phyloP scores from a whole-genome alignment of 768 basidiomycete genomes.

The Chiua virens region DNA sequence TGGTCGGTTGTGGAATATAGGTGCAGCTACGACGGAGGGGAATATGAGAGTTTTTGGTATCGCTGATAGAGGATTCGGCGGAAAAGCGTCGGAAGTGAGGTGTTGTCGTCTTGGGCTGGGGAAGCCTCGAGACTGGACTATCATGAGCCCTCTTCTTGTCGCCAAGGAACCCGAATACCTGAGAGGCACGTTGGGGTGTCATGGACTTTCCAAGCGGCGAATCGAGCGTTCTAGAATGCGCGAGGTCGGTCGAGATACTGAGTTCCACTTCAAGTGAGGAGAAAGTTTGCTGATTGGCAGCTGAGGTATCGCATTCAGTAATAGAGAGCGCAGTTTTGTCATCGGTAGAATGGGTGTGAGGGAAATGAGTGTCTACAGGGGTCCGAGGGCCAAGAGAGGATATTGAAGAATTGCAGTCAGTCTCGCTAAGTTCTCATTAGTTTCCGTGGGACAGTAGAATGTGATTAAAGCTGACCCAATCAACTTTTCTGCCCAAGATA shows the following conservation, averaged over 20 bases:
- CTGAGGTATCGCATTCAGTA: slow-evolving; percentile 43
- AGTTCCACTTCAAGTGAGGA: slow-evolving; percentile 78
- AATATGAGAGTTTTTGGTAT: slow-evolving; percentile 22
- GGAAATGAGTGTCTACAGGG: slow-evolving; percentile 43
- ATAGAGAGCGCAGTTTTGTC: slow-evolving; percentile 41
- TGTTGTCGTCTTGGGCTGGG: slow-evolving; percentile 26
- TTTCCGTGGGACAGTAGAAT: neutral
- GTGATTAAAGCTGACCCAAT: slow-evolving; percentile 48
- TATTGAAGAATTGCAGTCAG: slow-evolving; percentile 41
- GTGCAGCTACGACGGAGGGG: slow-evolving; percentile 13
- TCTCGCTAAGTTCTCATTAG: slow-evolving; percentile 40
- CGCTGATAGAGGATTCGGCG: slow-evolving; percentile 23
- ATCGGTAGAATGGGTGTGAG: slow-evolving; percentile 39
- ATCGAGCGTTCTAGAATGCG: slow-evolving; percentile 15
- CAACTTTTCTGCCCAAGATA: slow-evolving; percentile 82
- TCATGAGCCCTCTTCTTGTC: slow-evolving; percentile 41
- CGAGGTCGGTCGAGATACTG: slow-evolving; percentile 50
- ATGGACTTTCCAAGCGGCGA: slow-evolving; percentile 42
- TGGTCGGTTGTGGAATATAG: slow-evolving; percentile 10
- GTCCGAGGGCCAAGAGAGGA: slow-evolving; percentile 54
- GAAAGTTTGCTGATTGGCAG: slow-evolving; percentile 41
- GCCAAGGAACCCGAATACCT: slow-evolving; percentile 72
- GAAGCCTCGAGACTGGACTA: slow-evolving; percentile 34
- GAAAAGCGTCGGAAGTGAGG: slow-evolving; percentile 24
- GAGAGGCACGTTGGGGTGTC: slow-evolving; percentile 68